phyloP scores from a whole-genome alignment of 441 rosid genomes.

The Theobroma grandiflorum region DNA sequence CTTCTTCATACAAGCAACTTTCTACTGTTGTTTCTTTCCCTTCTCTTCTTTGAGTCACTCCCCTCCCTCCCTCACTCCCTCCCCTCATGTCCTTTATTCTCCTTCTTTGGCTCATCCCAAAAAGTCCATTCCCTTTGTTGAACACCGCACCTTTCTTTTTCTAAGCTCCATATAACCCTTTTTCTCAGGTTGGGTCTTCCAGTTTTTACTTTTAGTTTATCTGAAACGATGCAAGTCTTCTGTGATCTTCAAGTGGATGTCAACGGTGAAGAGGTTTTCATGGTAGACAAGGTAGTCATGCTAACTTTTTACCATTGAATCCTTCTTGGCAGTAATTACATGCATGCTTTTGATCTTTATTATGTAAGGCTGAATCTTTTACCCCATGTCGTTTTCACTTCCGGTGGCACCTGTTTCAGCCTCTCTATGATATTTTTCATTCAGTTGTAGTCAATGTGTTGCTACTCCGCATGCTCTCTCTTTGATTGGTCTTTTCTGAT shows the following conservation, averaged over 20 bases:
- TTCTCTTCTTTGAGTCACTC: neutral
- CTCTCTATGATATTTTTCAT: neutral
- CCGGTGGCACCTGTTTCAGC: neutral
- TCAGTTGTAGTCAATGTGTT: slow-evolving; percentile 6
- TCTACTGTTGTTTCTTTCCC: slow-evolving; percentile 12
- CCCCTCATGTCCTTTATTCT: neutral
- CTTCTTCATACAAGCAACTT: slow-evolving; percentile 22
- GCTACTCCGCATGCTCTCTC: neutral
- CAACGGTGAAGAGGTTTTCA: slow-evolving; percentile 59
- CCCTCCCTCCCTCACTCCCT: neutral
- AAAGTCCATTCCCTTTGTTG: slow-evolving; percentile 24
- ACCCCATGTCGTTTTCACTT: neutral
- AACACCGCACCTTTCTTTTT: slow-evolving; percentile 20
- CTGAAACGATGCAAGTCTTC: slow-evolving; percentile 45
- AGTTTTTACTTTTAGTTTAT: neutral
- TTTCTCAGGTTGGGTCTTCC: slow-evolving; percentile 23
- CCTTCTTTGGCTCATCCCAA: slow-evolving; percentile 22
- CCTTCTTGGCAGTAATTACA: neutral
- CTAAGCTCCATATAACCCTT: slow-evolving; percentile 20
- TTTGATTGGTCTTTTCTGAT: neutral
- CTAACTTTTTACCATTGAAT: neutral
- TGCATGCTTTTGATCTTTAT: neutral
- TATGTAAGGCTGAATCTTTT: neutral
- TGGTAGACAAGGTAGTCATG: slow-evolving; percentile 54
- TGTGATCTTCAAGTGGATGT: slow-evolving; percentile 60